Evolutionary conservation across 116 monocot genomes (phyloP).

Genomic region (Cymodocea nodosa): DNA sequence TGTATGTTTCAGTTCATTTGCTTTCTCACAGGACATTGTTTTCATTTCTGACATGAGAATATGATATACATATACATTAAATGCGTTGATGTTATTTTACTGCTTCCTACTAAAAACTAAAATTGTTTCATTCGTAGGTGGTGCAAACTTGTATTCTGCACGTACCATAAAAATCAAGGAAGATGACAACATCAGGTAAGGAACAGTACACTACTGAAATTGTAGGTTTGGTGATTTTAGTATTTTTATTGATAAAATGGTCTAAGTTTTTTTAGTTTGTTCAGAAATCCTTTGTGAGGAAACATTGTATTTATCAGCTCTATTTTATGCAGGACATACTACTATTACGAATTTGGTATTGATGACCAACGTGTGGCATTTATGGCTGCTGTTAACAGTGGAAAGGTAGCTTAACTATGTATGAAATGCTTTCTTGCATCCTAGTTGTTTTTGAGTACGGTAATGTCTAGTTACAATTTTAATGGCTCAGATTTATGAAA

Average conservation of each 20-base stretch:
- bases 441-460: neutral
- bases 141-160: slow-evolving; percentile 69
- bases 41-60: neutral
- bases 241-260: neutral
- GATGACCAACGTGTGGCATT: slow-evolving; percentile 64
- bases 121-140: slow-evolving; percentile 22
- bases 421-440: neutral
- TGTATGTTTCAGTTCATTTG: neutral
- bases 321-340: slow-evolving; percentile 56
- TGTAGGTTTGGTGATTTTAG: neutral
- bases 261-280: no score
- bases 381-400: slow-evolving; percentile 56
- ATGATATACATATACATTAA: neutral
- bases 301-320: neutral
- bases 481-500: no score
- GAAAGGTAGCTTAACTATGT: slow-evolving; percentile 49
- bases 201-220: neutral
- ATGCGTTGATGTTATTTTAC: neutral
- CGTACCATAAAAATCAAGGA: slow-evolving; percentile 73
- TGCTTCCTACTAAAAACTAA: neutral
- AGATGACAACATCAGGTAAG: slow-evolving; percentile 68
- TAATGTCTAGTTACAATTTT: no score
- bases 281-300: no score
- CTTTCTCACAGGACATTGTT: neutral
- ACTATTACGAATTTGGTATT: slow-evolving; percentile 84